phyloP scores from a whole-genome alignment of 2,329 filamentous ascomycete genomes.

The Fusarium sarcochroum region DNA sequence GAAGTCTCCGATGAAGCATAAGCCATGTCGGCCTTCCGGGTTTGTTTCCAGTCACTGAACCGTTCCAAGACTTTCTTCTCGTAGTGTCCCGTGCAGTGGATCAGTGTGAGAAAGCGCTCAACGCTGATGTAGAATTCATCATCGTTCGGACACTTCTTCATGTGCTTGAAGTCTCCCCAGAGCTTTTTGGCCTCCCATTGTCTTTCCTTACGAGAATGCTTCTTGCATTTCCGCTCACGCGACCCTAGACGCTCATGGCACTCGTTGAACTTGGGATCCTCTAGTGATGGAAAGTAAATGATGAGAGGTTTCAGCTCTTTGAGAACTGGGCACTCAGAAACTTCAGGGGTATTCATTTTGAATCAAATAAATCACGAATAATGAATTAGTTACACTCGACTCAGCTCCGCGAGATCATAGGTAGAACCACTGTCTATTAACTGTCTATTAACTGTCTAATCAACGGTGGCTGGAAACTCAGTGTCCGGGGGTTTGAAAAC shows the following conservation, averaged over 20 bases:
- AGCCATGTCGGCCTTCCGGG: neutral
- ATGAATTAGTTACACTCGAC: neutral
- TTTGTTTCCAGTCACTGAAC: slow-evolving; percentile 15
- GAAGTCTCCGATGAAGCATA: slow-evolving; percentile 6
- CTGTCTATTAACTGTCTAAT: slow-evolving; percentile 8
- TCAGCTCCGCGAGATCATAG: neutral
- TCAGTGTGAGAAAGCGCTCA: neutral
- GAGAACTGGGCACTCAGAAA: slow-evolving; percentile 6
- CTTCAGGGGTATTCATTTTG: slow-evolving; percentile 6
- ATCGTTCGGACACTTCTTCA: neutral
- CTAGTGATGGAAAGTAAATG: neutral
- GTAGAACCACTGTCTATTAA: neutral
- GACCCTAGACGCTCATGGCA: neutral
- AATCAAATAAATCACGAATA: neutral
- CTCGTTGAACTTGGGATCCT: neutral
- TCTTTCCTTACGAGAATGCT: neutral
- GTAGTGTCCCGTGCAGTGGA: neutral
- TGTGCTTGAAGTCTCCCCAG: slow-evolving; percentile 6
- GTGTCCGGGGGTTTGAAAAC: slow-evolving; percentile 6
- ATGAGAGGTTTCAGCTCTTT: slow-evolving; percentile 5
- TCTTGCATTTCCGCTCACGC: neutral
- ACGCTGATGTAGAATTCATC: neutral
- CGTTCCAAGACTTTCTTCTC: fast-evolving
- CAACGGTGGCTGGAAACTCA: slow-evolving; percentile 2
- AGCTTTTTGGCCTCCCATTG: neutral